Evolutionary conservation across 106 monocot species (phyloP).

Genomic region (Amphibolis antarctica): DNA sequence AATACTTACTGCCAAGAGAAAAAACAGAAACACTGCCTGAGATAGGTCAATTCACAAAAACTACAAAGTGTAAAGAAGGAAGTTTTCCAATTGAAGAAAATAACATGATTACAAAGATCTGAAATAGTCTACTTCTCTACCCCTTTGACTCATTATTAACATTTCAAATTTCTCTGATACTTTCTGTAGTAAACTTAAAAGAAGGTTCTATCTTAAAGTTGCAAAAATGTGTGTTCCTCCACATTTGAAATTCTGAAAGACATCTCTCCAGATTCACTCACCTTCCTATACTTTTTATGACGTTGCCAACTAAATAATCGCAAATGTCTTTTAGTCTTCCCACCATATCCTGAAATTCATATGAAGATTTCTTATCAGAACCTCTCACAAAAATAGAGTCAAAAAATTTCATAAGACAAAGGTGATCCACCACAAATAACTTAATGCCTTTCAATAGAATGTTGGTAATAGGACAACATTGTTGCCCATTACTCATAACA

Average conservation of each 20-base stretch:
- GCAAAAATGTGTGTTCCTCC: neutral
- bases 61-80: too few relatives aligned
- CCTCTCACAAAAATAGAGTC: neutral
- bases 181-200: too few relatives aligned
- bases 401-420: neutral
- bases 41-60: too few relatives aligned
- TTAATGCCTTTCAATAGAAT: too few relatives aligned
- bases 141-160: too few relatives aligned
- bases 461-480: neutral
- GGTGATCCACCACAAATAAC: too few relatives aligned
- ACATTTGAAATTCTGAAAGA: neutral
- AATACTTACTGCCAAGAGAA: neutral
- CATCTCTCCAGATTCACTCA: neutral
- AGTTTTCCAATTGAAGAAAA: too few relatives aligned
- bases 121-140: too few relatives aligned
- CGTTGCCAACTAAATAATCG: slow-evolving; percentile 9
- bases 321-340: neutral
- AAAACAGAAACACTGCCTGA: too few relatives aligned
- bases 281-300: neutral
- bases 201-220: neutral
- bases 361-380: neutral
- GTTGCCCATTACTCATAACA: neutral
- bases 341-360: neutral
- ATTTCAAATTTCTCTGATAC: too few relatives aligned
- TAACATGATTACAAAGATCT: too few relatives aligned